These are phyloP conservation scores for Elongisporangium senticosum DNA, from an alignment of 352 stramenopile genomes.

Conservation along the genomic window DNA sequence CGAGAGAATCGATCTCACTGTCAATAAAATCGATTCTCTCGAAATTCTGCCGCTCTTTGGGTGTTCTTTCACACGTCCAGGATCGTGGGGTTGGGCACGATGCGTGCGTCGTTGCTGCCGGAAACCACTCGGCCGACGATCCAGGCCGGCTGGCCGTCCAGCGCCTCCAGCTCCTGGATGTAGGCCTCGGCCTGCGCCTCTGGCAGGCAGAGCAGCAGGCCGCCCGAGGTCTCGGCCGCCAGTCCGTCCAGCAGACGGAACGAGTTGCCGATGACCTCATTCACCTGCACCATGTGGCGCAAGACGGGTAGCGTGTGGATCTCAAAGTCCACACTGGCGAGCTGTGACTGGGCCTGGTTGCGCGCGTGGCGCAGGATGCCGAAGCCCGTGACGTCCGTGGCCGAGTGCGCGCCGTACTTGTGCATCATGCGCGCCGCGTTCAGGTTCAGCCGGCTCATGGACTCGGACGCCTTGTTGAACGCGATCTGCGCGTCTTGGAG, in stretches of 20 bases:
- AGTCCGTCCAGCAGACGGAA: slow-evolving; percentile 91
- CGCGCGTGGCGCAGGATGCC: slow-evolving; percentile 90
- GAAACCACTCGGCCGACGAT: slow-evolving; percentile 89
- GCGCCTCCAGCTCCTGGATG: slow-evolving; percentile 80
- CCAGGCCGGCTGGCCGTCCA: slow-evolving; percentile 89
- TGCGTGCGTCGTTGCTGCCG: slow-evolving; percentile 58
- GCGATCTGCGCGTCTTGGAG: slow-evolving; percentile 73
- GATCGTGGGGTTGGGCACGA: slow-evolving; percentile 45
- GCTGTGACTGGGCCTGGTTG: slow-evolving; percentile 93
- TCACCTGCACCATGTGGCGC: slow-evolving; percentile 82
- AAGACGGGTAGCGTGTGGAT: slow-evolving; percentile 93
- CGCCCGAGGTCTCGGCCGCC: slow-evolving; percentile 93
- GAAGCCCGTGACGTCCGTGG: slow-evolving; percentile 96
- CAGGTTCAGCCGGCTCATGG: slow-evolving; percentile 91
- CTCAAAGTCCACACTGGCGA: slow-evolving; percentile 83
- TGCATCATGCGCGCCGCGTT: slow-evolving; percentile 90
- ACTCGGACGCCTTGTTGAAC: slow-evolving; percentile 90
- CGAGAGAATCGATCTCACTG: too few species aligned
- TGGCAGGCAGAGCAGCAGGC: slow-evolving; percentile 89
- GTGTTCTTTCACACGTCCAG: slow-evolving; percentile 37
- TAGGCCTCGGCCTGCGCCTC: slow-evolving; percentile 81
- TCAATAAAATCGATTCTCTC: too few species aligned
- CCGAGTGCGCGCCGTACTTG: slow-evolving; percentile 88
- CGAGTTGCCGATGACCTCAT: slow-evolving; percentile 86
- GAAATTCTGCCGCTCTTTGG: neutral